Base-by-base conservation (phyloP, 225 moss, liverwort and hornwort genomes). In the Anthoceros angustus region DNA sequence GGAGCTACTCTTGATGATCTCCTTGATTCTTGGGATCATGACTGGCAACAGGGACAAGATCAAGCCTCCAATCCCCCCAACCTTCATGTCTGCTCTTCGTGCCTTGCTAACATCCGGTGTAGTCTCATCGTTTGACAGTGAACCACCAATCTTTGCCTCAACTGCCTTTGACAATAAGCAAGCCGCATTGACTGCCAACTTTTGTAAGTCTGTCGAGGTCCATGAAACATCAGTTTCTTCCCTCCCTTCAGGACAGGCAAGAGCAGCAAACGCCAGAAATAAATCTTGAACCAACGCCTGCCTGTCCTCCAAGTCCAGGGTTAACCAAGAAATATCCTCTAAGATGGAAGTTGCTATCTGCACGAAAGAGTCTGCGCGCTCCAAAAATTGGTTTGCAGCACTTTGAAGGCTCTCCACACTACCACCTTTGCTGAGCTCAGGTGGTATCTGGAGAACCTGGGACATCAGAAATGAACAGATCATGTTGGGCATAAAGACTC, bases 381-480 rank as follows among this genome's bases (percentile, higher is more conserved):
- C 70, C 39, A 81, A 68, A 72, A 83, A 95, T 62, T 73, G 77
- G 48, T 68, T 69, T 42, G 74, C 70, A 67, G 79, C 77, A 64
- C 67, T 64, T 16, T 85, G 85, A 63, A 72, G 66, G 23, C 75
- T 73, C 68, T 74, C 74, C 64, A 79, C 86, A 42, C 82, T 86
- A 66, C 75, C 75, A 62, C 67, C 76, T 70, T 62, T 74, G 32
- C 83, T 84, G 39, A 95, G 79, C 46, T 82, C 83, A 60, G 79
- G 69, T 71, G 88, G 91, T 40, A 91, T 64, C 67, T 62, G 79
- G 49, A 88, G 67, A 80, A 95, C 79, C 94, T 95, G 84, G 66
- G 23, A 40, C 69, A 66, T 66, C 21, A 26, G 9, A 40, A 41
- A 2, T 11, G 12, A 63, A 71, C 42, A 75, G 79, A 32, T 32